Conservation (phyloP, 2,329 filamentous ascomycete genomes). For the Penicillium olsonii region DNA sequence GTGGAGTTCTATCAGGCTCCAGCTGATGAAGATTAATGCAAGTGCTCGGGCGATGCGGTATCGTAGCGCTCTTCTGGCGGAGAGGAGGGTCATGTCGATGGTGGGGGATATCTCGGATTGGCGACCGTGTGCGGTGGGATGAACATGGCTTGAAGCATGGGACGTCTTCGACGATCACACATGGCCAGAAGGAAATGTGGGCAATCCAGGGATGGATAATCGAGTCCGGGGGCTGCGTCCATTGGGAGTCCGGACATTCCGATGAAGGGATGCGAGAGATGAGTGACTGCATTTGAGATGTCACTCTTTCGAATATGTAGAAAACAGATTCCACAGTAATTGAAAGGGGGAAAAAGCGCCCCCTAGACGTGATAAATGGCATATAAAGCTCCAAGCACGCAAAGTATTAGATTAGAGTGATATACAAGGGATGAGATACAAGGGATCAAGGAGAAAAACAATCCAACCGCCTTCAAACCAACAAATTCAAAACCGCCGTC, state of each 20-base stretch:
- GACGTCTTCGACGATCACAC: not conserved
- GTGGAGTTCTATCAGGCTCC: constrained; percentile 23
- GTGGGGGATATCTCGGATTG: not conserved
- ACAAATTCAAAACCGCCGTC: constrained; percentile 1
- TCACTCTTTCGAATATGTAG: too few species aligned
- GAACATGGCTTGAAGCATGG: not conserved
- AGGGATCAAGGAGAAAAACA: not conserved
- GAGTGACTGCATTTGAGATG: too few species aligned
- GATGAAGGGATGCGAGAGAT: too few species aligned
- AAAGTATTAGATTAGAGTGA: not conserved
- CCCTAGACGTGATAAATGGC: too few species aligned
- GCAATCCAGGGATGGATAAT: constrained; percentile 4
- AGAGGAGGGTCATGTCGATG: constrained; percentile 16
- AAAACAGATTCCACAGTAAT: too few species aligned
- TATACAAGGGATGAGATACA: constrained; percentile 4
- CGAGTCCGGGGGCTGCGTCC: too few species aligned
- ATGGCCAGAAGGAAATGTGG: not conserved
- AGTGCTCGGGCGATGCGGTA: constrained; percentile 21
- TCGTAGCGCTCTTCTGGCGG: constrained; percentile 13
- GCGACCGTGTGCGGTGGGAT: too few species aligned
- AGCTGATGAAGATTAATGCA: constrained; percentile 18
- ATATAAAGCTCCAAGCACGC: not conserved
- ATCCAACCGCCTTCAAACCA: not conserved
- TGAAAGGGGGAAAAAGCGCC: too few species aligned
- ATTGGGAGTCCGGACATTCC: too few species aligned